Percentiles rank a stretch among this genome's conserved stretches.
These are phyloP conservation scores for Coniochaeta sp. DNA, from an alignment of 2,329 filamentous ascomycete genomes.

Conservation along the genomic window DNA sequence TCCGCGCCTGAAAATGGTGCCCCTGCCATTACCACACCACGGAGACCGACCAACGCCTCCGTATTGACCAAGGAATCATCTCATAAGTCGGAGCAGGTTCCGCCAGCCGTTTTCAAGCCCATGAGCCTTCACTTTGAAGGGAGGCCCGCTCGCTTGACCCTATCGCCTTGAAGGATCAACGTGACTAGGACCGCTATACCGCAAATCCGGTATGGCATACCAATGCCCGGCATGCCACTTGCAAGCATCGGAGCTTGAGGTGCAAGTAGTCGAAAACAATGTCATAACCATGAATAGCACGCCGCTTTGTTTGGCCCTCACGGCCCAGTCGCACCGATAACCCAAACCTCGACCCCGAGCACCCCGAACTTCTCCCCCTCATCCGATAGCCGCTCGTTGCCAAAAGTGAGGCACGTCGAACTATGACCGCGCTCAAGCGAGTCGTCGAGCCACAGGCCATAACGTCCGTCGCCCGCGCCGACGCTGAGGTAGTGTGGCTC, in stretches of 20 bases:
- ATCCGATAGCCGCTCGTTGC: slow-evolving; percentile 89
- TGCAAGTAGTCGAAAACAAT: too few relatives aligned
- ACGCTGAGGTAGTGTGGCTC: slow-evolving; percentile 79
- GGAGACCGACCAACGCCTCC: neutral
- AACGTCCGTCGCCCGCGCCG: slow-evolving; percentile 82
- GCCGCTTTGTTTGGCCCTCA: neutral
- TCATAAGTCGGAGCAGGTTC: neutral
- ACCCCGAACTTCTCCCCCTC: slow-evolving; percentile 90
- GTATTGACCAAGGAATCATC: neutral
- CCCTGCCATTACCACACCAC: too few relatives aligned
- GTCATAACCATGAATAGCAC: neutral
- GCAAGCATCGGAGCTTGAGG: too few relatives aligned
- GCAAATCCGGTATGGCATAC: too few relatives aligned
- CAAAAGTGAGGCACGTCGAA: slow-evolving; percentile 80
- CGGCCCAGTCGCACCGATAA: slow-evolving; percentile 51
- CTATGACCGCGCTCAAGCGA: slow-evolving; percentile 78
- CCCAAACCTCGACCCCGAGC: slow-evolving; percentile 89
- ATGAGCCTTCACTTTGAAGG: neutral
- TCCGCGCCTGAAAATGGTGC: too few relatives aligned
- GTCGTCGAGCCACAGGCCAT: slow-evolving; percentile 89
- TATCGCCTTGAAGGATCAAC: too few relatives aligned
- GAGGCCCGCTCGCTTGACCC: too few relatives aligned
- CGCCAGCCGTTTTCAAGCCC: neutral
- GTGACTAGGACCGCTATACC: too few relatives aligned
- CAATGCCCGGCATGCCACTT: too few relatives aligned